Base-by-base conservation (phyloP, 495 filamentous ascomycete species). In the Cairneyella variabilis region DNA sequence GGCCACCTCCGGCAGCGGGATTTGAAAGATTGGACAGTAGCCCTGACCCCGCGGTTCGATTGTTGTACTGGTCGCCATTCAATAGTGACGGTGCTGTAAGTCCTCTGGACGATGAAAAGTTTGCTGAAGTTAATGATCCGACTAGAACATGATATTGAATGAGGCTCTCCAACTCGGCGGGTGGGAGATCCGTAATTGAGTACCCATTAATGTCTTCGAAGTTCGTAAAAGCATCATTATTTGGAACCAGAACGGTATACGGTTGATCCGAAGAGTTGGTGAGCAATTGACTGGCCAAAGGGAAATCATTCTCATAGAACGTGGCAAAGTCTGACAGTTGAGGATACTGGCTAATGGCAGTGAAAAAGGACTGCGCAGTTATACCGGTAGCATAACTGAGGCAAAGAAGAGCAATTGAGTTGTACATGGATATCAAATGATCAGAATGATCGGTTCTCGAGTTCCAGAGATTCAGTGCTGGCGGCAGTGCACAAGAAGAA, bases 11-110 rank as follows among this genome's bases (percentile, higher is more conserved):
- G 21, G 25, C 28, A 9, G 10, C 30, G 1, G 30, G 9, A 10
- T 9, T 10, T 9, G 30, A 9, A 34, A 9, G 10, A 34, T 9
- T 10, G 30, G 45, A 48, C 20, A 36, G 17, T 1, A 63, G 20
- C 11, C 37, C 43, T 2, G 39, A 16, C 7, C 57, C 53, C 0
- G 53, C 48, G 1, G 57, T 46, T 2, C 61, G 53, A 40, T 64
- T 64, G 48, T 64, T 58, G 54, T 61, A 60, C n/a, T 30, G 21
- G 32, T 45, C 23, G 26, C 51, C 61, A 2, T 11, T 47, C 26
- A 64, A 44, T 23, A 54, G 12, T 6, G 61, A 58, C 18, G 61
- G 58, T 6, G 56, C 51, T 7, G 48, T 56, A 21, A 64, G 11
- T n/a, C 58, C 57, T 27, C 37, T 34, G n/a, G 36, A n/a, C 16